Evolutionary conservation across 352 stramenopile species (phyloP).

Genomic region (Pythium oligandrum): DNA sequence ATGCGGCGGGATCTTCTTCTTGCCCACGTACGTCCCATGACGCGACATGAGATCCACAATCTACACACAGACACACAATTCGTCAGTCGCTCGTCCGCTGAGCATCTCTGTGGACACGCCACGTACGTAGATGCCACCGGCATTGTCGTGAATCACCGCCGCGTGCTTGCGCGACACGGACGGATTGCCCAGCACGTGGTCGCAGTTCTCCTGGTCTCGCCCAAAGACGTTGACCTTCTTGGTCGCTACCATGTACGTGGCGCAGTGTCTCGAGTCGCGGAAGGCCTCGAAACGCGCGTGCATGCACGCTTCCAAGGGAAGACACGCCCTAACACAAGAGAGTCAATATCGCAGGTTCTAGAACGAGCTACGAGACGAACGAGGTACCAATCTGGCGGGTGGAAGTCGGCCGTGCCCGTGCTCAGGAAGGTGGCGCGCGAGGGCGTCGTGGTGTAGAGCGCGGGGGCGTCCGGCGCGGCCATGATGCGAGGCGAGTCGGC

Average conservation of each 20-base stretch:
- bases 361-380: neutral
- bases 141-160: constrained; percentile 75
- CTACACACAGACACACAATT: constrained; percentile 18
- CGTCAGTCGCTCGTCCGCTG: no score
- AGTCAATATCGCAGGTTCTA: neutral
- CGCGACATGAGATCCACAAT: constrained; percentile 87
- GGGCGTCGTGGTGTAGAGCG: constrained; percentile 20
- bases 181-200: constrained; percentile 85
- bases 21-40: constrained; percentile 78
- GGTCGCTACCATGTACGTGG: constrained; percentile 82
- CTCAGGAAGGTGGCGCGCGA: constrained; percentile 72
- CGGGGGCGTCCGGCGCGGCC: constrained; percentile 1
- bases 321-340: constrained; percentile 42
- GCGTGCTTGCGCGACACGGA: constrained; percentile 86
- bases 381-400: constrained; percentile 64
- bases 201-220: constrained; percentile 78
- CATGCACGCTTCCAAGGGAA: constrained; percentile 54
- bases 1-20: constrained; percentile 82
- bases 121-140: constrained; percentile 78
- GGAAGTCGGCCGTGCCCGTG: constrained; percentile 71
- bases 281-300: constrained; percentile 75
- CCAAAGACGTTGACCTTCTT: constrained; percentile 83
- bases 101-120: neutral
- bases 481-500: no score
- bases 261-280: constrained; percentile 69